phyloP scores from a whole-genome alignment of 2,329 filamentous ascomycete genomes.

The Ciborinia camelliae region DNA sequence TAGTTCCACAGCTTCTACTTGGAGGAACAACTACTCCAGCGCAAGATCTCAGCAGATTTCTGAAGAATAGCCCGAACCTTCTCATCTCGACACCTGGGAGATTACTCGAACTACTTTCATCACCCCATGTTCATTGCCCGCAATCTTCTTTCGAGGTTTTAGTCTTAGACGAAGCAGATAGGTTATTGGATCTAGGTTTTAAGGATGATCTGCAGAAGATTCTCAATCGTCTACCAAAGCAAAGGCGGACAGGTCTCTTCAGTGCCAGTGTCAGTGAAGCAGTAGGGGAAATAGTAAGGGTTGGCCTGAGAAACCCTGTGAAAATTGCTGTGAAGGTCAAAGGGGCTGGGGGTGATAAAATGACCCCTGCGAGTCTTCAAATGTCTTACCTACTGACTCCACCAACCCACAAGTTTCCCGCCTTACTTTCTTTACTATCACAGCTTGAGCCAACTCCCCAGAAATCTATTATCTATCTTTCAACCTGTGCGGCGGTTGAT shows the following conservation, averaged over 20 bases:
- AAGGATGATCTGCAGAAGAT: conserved; percentile 88
- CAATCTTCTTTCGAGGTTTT: conserved; percentile 88
- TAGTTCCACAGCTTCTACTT: conserved; percentile 84
- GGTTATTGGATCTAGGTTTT: conserved; percentile 89
- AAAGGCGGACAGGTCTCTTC: conserved; percentile 88
- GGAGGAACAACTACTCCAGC: conserved; percentile 77
- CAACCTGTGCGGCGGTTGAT: conserved; percentile 90
- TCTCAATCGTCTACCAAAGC: conserved; percentile 80
- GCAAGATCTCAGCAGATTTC: conserved; percentile 81
- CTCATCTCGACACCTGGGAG: conserved; percentile 88
- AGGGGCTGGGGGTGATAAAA: conserved; percentile 73
- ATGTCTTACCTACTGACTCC: conserved; percentile 79
- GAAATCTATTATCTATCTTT: conserved; percentile 86
- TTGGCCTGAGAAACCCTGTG: conserved; percentile 89
- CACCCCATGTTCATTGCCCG: conserved; percentile 81
- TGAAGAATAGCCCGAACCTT: conserved; percentile 81
- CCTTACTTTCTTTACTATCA: conserved; percentile 66
- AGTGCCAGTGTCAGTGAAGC: conserved; percentile 96
- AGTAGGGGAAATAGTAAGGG: conserved; percentile 85
- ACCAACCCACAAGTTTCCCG: conserved; percentile 76
- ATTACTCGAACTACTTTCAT: conserved; percentile 80
- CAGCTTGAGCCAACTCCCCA: conserved; percentile 70
- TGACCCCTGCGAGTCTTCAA: conserved; percentile 86
- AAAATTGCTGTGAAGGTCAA: conserved; percentile 94
- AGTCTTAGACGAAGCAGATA: conserved; percentile 91